Base-by-base conservation (phyloP, 2,329 filamentous ascomycete species). In the Neofusicoccum umdonicola region DNA sequence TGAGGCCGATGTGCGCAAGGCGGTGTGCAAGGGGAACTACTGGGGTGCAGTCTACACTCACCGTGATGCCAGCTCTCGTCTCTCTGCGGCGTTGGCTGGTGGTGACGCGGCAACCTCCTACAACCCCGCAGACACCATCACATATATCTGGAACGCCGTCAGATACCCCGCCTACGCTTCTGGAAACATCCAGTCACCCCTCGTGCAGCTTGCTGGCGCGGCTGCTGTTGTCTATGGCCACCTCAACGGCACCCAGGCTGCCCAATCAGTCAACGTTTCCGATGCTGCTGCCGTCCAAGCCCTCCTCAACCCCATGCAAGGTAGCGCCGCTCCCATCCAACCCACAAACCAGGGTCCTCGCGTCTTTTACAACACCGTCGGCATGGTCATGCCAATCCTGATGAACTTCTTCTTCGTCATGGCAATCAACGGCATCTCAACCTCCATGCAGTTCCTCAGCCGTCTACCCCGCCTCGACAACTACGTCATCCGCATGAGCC, bases 351-450 rank as follows among this genome's bases (percentile, higher is more conserved):
- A 83, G 66, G 79, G 79, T 3, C 74, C 78, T 1, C 70, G 78
- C 1, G 68, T 80, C 0, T 73, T 82, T 60, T 81, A 81, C 70
- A 83, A 82, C 67, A 82, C 79, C 0, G 68, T 81, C 6, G 72
- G 76, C 3, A 76, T 82, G 60, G 78, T 81, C 52, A 72, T 83
- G 37, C 76, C 80, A n/a, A 69, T 83, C 11, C 76, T 83, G 39
- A 77, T 80, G 63, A 77, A 83, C 66, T 83, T 83, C 72, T 82
- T 83, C 73, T 83, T 78, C 67, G 70, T 83, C 12, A 75, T 79
- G 34, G 76, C 75, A 48, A 68, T 82, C 66, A 83, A 83, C 68
- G 80, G 78, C 13, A 71, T 82, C n/a, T 76, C 61, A 15, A 44
- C 37, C 64, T n/a, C 57, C 67, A 15, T 52, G 80, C 9, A 52